Conservation (phyloP, 257 asterid species). For the Solanum clarkiae region DNA sequence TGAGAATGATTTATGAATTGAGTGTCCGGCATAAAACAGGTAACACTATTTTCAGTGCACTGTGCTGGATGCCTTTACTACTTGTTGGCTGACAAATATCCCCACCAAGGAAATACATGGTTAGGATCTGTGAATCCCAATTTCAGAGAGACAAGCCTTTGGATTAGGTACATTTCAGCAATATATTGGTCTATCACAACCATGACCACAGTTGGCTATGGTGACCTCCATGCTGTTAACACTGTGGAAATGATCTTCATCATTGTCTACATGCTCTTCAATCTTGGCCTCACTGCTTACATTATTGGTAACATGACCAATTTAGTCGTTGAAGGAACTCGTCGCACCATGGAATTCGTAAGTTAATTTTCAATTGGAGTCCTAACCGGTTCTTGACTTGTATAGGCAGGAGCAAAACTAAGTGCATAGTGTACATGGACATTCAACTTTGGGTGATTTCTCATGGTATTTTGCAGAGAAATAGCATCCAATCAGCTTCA, state of each 20-base stretch:
- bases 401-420: background rate
- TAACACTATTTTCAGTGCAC: conserved; percentile 61
- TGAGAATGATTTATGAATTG: background rate
- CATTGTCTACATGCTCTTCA: conserved; percentile 68
- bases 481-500: conserved; percentile 79
- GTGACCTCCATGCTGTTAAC: conserved; percentile 84
- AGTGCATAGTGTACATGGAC: background rate
- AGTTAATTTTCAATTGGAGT: conserved; percentile 1
- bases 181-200: conserved; percentile 87
- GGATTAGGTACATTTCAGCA: conserved; percentile 54
- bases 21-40: conserved; percentile 22
- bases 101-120: conserved; percentile 74
- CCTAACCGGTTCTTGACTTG: background rate
- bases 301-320: conserved; percentile 96
- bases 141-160: conserved; percentile 50
- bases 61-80: conserved; percentile 87
- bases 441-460: background rate
- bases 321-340: conserved; percentile 88
- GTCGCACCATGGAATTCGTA: conserved; percentile 92
- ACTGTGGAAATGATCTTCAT: conserved; percentile 72
- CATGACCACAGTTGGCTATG: conserved; percentile 93
- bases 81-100: conserved; percentile 56
- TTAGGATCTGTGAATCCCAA: conserved; percentile 32
- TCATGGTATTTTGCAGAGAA: conserved; percentile 29
- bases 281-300: conserved; percentile 80